phyloP scores from a whole-genome alignment of 169 alveolate species.

The Theileria orientalis region DNA sequence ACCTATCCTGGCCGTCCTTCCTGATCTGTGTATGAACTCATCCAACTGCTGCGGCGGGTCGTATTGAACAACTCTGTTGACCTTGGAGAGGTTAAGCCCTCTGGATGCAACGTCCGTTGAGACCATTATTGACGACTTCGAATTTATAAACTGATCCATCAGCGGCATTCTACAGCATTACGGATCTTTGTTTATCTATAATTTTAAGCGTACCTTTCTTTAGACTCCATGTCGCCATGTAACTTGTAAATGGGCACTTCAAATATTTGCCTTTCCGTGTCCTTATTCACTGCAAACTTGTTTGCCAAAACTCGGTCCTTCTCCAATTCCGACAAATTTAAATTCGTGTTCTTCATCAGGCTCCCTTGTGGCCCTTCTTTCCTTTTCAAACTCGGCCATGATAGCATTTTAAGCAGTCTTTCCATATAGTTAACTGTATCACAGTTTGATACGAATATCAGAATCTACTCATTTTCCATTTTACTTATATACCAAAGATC shows the following conservation, averaged over 20 bases:
- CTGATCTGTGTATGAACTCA: conserved; percentile 92
- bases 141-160: conserved; percentile 62
- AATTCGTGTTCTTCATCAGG: not conserved
- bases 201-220: conserved; percentile 46
- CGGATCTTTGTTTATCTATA: not conserved
- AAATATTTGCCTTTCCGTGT: not conserved
- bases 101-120: conserved; percentile 95
- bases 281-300: conserved; percentile 11
- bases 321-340: not conserved
- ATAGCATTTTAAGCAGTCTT: conserved; percentile 39
- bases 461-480: conserved; percentile 21
- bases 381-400: conserved; percentile 70
- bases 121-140: conserved; percentile 71
- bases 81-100: conserved; percentile 89
- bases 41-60: conserved; percentile 92
- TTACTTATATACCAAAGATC: no score
- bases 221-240: conserved; percentile 71
- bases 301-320: conserved; percentile 17
- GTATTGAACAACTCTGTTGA: conserved; percentile 87
- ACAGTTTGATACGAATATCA: conserved; percentile 73
- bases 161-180: conserved; percentile 46
- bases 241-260: conserved; percentile 62
- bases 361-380: conserved; percentile 22
- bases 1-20: conserved; percentile 91
- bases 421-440: conserved; percentile 65